phyloP scores from a whole-genome alignment of 2,329 filamentous ascomycete genomes.

The Apiospora phragmitis region DNA sequence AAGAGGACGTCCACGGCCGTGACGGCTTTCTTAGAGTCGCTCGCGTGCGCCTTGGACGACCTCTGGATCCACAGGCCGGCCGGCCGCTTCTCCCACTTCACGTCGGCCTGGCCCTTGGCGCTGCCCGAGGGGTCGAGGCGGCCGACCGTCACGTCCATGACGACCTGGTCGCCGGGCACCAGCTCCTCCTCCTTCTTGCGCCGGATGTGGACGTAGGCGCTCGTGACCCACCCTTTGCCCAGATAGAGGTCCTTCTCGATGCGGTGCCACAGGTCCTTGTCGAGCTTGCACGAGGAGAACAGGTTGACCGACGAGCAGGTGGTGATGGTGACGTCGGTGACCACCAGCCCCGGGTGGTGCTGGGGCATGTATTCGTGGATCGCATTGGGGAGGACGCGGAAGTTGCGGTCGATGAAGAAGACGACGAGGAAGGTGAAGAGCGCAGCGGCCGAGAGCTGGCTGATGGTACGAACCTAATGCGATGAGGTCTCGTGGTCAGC shows the following conservation, averaged over 20 bases:
- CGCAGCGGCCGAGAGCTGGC: constrained; percentile 71
- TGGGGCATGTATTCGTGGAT: constrained; percentile 86
- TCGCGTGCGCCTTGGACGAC: constrained; percentile 69
- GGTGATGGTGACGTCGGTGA: constrained; percentile 81
- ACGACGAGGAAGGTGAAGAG: constrained; percentile 69
- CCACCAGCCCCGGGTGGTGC: constrained; percentile 80
- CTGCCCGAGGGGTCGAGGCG: constrained; percentile 67
- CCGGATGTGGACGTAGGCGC: constrained; percentile 79
- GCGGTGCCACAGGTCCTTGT: constrained; percentile 72
- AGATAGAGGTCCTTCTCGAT: constrained; percentile 90
- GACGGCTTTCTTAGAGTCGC: constrained; percentile 72
- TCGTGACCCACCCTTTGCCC: constrained; percentile 69
- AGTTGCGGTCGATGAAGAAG: constrained; percentile 84
- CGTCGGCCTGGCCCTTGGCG: constrained; percentile 53
- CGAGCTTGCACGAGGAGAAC: constrained; percentile 75
- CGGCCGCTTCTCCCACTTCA: constrained; percentile 75
- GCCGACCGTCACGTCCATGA: constrained; percentile 76
- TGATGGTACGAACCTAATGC: constrained; percentile 64
- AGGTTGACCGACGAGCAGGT: constrained; percentile 75
- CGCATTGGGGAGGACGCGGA: constrained; percentile 79
- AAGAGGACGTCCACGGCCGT: constrained; percentile 86
- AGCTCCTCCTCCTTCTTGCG: constrained; percentile 87
- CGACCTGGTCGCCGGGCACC: constrained; percentile 69
- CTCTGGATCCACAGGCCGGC: constrained; percentile 82
- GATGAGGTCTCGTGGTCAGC: constrained; percentile 17